Conservation (phyloP, 768 basidiomycete species). For the Tulasnella sp. region DNA sequence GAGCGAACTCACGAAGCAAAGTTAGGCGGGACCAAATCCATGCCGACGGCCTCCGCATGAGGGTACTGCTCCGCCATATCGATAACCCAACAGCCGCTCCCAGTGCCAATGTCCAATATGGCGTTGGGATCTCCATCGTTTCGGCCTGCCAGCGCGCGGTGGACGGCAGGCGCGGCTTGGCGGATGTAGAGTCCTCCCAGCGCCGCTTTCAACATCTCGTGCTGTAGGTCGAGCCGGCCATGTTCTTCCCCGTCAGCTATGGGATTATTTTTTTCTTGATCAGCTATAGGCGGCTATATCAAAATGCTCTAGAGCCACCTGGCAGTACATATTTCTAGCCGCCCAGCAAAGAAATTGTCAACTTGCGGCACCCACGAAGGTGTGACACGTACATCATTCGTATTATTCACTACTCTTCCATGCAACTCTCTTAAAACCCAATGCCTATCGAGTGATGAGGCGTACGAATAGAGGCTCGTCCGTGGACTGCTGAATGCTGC, state of each 20-base stretch:
- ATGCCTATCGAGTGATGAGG: too few species aligned
- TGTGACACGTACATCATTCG: too few species aligned
- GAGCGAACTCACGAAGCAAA: background rate
- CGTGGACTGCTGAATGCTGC: too few species aligned
- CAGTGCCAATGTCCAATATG: constrained; percentile 11
- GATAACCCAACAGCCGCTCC: background rate
- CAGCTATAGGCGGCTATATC: background rate
- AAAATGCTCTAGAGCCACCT: background rate
- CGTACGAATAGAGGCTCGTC: too few species aligned
- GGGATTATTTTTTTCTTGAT: background rate
- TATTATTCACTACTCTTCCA: too few species aligned
- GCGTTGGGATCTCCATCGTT: background rate
- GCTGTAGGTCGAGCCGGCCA: constrained; percentile 7
- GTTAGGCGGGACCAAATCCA: constrained; percentile 4
- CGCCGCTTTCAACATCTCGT: background rate
- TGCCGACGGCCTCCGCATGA: background rate
- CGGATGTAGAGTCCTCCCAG: constrained; percentile 8
- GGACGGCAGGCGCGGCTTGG: background rate
- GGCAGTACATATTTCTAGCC: background rate
- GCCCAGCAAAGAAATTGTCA: too few species aligned
- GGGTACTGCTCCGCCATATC: constrained; percentile 5
- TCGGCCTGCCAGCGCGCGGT: background rate
- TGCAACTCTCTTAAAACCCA: too few species aligned
- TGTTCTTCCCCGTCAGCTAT: constrained; percentile 3
- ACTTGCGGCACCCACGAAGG: too few species aligned